phyloP scores from a whole-genome alignment of 225 moss, liverwort and hornwort species.

The Pseudoscleropodium purum region DNA sequence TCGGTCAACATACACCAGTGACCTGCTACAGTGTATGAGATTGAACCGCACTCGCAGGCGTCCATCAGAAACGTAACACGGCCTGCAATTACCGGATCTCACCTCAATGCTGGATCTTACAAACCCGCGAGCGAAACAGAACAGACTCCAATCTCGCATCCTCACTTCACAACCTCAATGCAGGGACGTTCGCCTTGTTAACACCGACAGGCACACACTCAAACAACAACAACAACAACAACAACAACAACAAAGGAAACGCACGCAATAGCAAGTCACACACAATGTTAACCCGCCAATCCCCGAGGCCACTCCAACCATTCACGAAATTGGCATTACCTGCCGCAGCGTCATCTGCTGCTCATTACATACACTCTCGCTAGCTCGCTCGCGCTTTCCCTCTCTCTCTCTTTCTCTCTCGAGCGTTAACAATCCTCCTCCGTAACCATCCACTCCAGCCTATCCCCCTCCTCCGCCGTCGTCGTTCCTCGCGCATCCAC shows the following conservation, averaged over 20 bases:
- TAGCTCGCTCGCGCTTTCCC: neutral
- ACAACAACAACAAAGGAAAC: neutral
- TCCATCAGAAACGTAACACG: neutral
- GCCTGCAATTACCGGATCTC: constrained; percentile 9
- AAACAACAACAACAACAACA: neutral
- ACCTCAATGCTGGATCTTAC: constrained; percentile 10
- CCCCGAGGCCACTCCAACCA: neutral
- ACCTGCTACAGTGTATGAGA: neutral
- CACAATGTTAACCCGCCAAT: neutral
- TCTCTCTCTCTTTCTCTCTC: neutral
- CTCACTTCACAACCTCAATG: neutral
- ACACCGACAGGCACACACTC: neutral
- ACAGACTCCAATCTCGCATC: neutral
- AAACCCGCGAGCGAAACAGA: neutral
- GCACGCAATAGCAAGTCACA: neutral
- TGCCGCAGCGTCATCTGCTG: constrained; percentile 7
- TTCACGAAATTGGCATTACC: constrained; percentile 26
- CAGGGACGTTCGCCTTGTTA: neutral
- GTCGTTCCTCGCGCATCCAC: neutral
- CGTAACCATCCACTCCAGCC: neutral
- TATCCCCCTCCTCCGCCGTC: neutral
- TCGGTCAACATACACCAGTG: neutral
- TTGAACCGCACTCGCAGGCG: neutral
- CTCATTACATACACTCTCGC: neutral
- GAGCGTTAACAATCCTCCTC: neutral